Percentiles rank a stretch among this genome's conserved stretches.
These are phyloP conservation scores for Penicillium sp. DNA, from an alignment of 2,329 filamentous ascomycete genomes.

Conservation along the genomic window DNA sequence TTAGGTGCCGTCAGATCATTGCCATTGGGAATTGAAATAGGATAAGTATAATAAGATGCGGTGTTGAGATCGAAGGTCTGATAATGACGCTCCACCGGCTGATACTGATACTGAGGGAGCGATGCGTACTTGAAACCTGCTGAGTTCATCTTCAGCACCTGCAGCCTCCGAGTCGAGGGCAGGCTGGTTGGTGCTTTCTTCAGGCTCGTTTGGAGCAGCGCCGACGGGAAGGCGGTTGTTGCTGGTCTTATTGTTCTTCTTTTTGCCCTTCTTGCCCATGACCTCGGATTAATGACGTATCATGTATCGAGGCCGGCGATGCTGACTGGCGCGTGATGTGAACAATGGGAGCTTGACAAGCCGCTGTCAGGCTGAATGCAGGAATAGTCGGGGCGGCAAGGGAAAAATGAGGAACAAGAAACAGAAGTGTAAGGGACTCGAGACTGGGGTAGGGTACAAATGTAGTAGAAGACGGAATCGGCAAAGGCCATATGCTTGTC, in stretches of 20 bases:
- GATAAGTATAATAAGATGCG: constrained; percentile 37
- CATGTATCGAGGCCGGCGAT: constrained; percentile 22
- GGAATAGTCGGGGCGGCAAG: constrained; percentile 24
- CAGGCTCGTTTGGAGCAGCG: constrained; percentile 23
- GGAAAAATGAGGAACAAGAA: constrained; percentile 23
- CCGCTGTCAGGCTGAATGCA: constrained; percentile 26
- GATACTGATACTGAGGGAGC: constrained; percentile 44
- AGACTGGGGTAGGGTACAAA: constrained; percentile 18
- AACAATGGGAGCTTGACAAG: constrained; percentile 28
- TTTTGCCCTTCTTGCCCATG: constrained; percentile 39
- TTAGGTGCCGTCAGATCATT: constrained; percentile 36
- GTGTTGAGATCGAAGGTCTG: constrained; percentile 44
- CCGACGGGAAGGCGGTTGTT: constrained; percentile 29
- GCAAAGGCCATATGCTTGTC: constrained; percentile 30
- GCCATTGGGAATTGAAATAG: constrained; percentile 32
- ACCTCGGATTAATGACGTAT: constrained; percentile 33
- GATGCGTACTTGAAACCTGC: constrained; percentile 43
- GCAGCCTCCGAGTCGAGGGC: constrained; percentile 31
- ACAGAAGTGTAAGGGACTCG: constrained; percentile 24
- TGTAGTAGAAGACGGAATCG: constrained; percentile 30
- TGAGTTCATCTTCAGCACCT: constrained; percentile 36
- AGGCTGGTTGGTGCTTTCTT: constrained; percentile 20
- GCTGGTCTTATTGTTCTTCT: constrained; percentile 33
- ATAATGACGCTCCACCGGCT: constrained; percentile 43
- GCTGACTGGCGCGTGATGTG: constrained; percentile 23